These are phyloP conservation scores for Neurospora tetraspora DNA, from an alignment of 495 filamentous ascomycete species.

Conservation along the genomic window DNA sequence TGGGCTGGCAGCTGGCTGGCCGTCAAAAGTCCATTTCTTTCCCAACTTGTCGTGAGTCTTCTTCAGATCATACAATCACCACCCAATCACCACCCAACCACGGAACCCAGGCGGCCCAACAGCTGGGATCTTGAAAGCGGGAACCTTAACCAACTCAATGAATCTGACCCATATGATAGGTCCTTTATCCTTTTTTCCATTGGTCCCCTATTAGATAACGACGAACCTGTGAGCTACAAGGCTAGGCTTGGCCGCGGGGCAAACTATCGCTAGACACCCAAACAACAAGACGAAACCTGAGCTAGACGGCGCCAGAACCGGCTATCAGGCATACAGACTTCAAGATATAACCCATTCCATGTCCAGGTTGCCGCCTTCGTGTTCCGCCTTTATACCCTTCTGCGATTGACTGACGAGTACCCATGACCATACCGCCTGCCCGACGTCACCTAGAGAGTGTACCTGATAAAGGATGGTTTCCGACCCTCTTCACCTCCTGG, in stretches of 20 bases:
- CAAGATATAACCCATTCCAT: background rate
- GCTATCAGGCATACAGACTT: background rate
- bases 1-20: background rate
- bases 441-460: background rate
- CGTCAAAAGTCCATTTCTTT: background rate
- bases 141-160: background rate
- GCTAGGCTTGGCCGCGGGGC: background rate
- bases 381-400: background rate
- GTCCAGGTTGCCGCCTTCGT: background rate
- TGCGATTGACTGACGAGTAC: background rate
- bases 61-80: background rate
- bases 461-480: background rate
- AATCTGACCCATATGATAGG: background rate
- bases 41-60: background rate
- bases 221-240: background rate
- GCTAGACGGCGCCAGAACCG: background rate
- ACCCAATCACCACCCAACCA: background rate
- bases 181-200: background rate
- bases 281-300: background rate
- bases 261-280: background rate
- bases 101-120: background rate
- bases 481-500: background rate
- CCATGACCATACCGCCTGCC: background rate
- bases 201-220: background rate
- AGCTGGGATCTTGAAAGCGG: background rate